phyloP scores from a whole-genome alignment of 129 eudicot genomes.

The Solidago caesia region DNA sequence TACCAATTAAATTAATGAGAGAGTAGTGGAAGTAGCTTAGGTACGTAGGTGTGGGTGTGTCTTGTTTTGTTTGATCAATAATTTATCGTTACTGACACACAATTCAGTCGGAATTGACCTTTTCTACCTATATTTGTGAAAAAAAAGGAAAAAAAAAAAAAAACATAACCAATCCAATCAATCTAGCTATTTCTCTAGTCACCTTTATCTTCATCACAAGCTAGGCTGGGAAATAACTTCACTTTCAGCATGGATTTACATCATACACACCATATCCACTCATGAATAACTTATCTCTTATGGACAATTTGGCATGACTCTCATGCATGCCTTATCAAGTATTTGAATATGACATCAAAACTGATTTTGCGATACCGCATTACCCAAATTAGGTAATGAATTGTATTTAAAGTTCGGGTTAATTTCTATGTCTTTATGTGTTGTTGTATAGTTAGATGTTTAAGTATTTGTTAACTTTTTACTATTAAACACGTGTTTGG shows the following conservation, averaged over 20 bases:
- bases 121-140: slow-evolving; percentile 7
- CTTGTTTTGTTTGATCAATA: slow-evolving; percentile 25
- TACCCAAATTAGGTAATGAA: neutral
- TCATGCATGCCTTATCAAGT: neutral
- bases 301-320: slow-evolving; percentile 3
- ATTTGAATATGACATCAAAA: neutral
- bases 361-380: neutral
- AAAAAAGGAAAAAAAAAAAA: neutral
- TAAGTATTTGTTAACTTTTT: too few relatives aligned
- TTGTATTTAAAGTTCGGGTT: neutral
- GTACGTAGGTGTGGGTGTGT: neutral
- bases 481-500: too few relatives aligned
- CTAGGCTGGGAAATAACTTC: slow-evolving; percentile 14
- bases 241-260: slow-evolving; percentile 8
- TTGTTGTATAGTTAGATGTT: too few relatives aligned
- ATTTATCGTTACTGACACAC: slow-evolving; percentile 19
- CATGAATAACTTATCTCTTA: neutral
- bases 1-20: neutral
- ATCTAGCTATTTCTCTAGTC: neutral
- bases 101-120: slow-evolving; percentile 9
- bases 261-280: slow-evolving; percentile 14
- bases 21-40: slow-evolving; percentile 1
- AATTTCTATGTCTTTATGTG: too few relatives aligned
- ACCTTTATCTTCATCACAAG: slow-evolving; percentile 17
- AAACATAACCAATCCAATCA: slow-evolving; percentile 13